Percentiles rank a stretch among this genome's conserved stretches.
Conservation (phyloP, 345 rosid species). For the Reutealis trisperma region DNA sequence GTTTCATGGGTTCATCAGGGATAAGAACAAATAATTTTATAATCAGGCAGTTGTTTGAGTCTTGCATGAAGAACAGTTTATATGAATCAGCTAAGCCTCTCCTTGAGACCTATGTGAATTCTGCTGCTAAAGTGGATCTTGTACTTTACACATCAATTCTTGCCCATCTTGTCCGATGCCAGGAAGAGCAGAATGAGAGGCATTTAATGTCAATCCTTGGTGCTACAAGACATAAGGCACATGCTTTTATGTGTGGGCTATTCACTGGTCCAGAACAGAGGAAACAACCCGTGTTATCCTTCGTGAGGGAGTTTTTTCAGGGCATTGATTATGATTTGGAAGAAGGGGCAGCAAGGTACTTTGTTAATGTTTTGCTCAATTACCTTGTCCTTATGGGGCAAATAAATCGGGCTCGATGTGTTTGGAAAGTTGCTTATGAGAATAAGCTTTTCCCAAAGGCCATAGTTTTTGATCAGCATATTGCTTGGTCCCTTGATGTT, state of each 20-base stretch:
- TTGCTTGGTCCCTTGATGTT: constrained; percentile 98
- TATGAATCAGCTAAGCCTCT: constrained; percentile 93
- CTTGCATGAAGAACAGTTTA: constrained; percentile 84
- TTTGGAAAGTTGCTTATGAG: constrained; percentile 97
- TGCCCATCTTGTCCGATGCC: constrained; percentile 88
- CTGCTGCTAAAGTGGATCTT: constrained; percentile 89
- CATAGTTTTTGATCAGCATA: constrained; percentile 92
- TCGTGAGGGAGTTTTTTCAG: constrained; percentile 91
- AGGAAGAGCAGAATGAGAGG: constrained; percentile 83
- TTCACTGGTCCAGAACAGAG: constrained; percentile 95
- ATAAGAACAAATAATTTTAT: constrained; percentile 90
- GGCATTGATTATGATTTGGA: constrained; percentile 89
- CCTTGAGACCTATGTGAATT: constrained; percentile 75
- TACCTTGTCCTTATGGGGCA: constrained; percentile 98
- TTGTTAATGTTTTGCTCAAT: constrained; percentile 89
- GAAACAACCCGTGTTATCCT: constrained; percentile 78
- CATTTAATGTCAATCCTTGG: constrained; percentile 88
- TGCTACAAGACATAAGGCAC: constrained; percentile 80
- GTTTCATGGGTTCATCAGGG: constrained; percentile 94
- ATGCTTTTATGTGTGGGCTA: constrained; percentile 86
- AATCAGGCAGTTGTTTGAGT: constrained; percentile 88
- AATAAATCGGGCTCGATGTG: constrained; percentile 89
- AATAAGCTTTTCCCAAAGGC: constrained; percentile 98
- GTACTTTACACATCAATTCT: constrained; percentile 94
- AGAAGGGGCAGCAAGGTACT: constrained; percentile 93